Evolutionary conservation across 306 rosid species (phyloP), one percentile per base, ranked within the genome.

Genomic region (Alnus rubra): DNA sequence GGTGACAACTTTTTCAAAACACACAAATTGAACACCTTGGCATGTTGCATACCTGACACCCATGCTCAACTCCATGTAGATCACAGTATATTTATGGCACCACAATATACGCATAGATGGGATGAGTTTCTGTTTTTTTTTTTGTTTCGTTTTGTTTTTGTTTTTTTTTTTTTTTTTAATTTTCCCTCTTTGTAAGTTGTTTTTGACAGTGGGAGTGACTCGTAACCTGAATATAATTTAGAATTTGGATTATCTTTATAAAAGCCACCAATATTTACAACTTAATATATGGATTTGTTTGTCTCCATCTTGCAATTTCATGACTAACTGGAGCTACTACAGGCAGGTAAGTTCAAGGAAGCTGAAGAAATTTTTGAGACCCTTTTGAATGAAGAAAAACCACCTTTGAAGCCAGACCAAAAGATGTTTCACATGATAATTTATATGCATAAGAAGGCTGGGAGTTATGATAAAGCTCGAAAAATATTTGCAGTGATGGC

Each of bases 381-480:
- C 84, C 93, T 95, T 80, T 82, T 93, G 79, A 78, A 89, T 78
- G 87, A 88, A 72, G 93, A 85, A 79, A 93, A 82, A 1, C 72
- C 94, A 28, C 87, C 90, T 78, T 75, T 91, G 83, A 95, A 89
- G 80, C 98, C 97, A 16, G 99, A 93, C 80, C 97, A 95, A 80
- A 88, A 90, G 89, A 91, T 91, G 96, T 91, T 91, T 87, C 94
- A 93, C 81, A 88, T 95, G 96, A 93, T 95, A 94, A 93, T 95
- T 86, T 95, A 91, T 82, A 93, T 89, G 99, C 79, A 84, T 73
- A 93, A 88, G 90, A 95, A 91, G 92, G 94, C 90, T 51, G 96
- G 97, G 76, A 90, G 82, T 86, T 89, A 93, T 84, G 96, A 90
- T 58, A 90, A 93, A 78, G 98, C 99, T 83, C 92, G 99, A 18